Evolutionary conservation across 2,329 filamentous ascomycete species (phyloP).

Genomic region (Diaporthe sp.): DNA sequence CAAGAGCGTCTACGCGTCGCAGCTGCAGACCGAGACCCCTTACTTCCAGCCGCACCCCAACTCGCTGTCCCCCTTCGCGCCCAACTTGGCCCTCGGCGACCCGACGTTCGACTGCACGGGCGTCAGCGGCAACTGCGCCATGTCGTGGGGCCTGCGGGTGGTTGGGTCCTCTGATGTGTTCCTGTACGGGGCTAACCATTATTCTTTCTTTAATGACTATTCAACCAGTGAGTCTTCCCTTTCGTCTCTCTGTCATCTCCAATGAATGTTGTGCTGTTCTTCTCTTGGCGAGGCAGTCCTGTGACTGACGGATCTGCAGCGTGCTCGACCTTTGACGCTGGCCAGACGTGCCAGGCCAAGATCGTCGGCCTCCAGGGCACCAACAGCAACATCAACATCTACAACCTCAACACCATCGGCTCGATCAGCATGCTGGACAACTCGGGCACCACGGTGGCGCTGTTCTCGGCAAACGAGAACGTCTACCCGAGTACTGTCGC

Average conservation of each 20-base stretch:
- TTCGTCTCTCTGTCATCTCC: too few species aligned
- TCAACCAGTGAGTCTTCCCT: slow-evolving; percentile 18
- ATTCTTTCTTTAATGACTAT: slow-evolving; percentile 78
- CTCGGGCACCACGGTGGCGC: slow-evolving; percentile 51
- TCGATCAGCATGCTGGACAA: slow-evolving; percentile 54
- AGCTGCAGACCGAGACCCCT: slow-evolving; percentile 77
- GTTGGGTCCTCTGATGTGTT: slow-evolving; percentile 66
- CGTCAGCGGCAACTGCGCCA: slow-evolving; percentile 56
- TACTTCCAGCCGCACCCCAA: slow-evolving; percentile 77
- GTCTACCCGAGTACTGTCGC: slow-evolving; percentile 54
- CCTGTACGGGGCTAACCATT: slow-evolving; percentile 74
- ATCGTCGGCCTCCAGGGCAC: slow-evolving; percentile 52
- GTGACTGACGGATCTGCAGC: slow-evolving; percentile 36
- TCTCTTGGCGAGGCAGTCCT: fast-evolving
- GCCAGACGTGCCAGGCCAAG: slow-evolving; percentile 60
- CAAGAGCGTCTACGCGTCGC: slow-evolving; percentile 71
- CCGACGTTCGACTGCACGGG: slow-evolving; percentile 63
- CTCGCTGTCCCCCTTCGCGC: slow-evolving; percentile 68
- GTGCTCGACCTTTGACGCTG: slow-evolving; percentile 59
- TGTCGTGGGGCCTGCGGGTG: slow-evolving; percentile 76
- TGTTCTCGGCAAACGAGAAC: slow-evolving; percentile 53
- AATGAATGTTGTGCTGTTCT: neutral
- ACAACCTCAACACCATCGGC: slow-evolving; percentile 61
- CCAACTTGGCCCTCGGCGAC: slow-evolving; percentile 56
- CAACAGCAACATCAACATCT: slow-evolving; percentile 51